A percentile compares a stretch with the other conserved stretches of the same genome.
Conservation (phyloP, 106 monocot species). For the Ottelia alismoides region DNA sequence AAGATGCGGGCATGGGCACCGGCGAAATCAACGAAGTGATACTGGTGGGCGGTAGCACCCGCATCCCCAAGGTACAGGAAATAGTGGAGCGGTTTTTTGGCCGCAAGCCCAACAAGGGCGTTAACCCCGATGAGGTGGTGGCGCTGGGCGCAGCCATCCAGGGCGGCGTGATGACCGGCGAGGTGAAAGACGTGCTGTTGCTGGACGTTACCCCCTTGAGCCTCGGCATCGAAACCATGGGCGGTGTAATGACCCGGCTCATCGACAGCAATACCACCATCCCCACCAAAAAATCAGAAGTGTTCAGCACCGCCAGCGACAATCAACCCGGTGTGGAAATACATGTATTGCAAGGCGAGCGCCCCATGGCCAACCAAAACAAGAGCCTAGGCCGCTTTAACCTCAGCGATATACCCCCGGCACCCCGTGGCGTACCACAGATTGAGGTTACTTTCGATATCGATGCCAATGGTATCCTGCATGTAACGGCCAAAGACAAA, state of each 20-base stretch:
- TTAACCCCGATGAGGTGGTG: conserved; percentile 10
- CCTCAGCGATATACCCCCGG: conserved; percentile 2
- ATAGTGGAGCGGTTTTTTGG: no score
- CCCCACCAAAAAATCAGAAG: conserved; percentile 6
- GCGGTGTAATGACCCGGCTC: conserved; percentile 4
- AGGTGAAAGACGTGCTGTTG: conserved; percentile 30
- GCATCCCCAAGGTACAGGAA: no score
- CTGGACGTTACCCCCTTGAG: conserved; percentile 24
- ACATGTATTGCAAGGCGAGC: conserved; percentile 2
- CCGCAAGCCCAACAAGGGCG: conserved; percentile 10
- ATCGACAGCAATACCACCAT: conserved; percentile 4
- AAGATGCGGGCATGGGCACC: no score
- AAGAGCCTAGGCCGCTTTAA: conserved; percentile 1
- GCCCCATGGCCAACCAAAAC: conserved; percentile 1
- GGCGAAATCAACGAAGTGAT: no score
- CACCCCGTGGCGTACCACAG: conserved; percentile 2
- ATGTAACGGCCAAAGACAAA: not conserved
- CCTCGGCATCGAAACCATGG: conserved; percentile 6
- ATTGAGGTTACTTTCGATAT: conserved; percentile 7
- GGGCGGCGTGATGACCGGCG: conserved; percentile 14
- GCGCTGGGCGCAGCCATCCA: conserved; percentile 8
- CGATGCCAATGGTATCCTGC: conserved; percentile 11
- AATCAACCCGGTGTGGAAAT: conserved; percentile 1
- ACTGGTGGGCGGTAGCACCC: no score
- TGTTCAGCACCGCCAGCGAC: conserved; percentile 2